A percentile compares a stretch with the other conserved stretches of the same genome.
phyloP scores from a whole-genome alignment of 768 basidiomycete genomes.

The Xanthoconium purpureum region DNA sequence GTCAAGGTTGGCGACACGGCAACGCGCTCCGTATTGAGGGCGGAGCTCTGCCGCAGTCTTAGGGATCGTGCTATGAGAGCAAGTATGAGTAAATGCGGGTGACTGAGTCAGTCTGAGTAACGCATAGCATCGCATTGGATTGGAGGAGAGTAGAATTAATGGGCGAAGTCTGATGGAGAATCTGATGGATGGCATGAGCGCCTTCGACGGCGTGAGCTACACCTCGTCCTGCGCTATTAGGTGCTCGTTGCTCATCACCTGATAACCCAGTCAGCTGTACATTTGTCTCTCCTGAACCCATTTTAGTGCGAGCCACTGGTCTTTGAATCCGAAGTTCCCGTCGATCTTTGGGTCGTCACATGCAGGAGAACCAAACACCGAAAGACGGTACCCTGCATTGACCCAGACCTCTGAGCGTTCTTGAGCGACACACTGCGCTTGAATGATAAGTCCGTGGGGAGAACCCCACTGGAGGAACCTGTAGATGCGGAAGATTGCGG shows the following conservation, averaged over 20 bases:
- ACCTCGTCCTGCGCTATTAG: background rate
- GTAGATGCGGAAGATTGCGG: background rate
- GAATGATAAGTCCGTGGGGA: slow-evolving; percentile 20
- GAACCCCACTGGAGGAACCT: background rate
- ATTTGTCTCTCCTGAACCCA: slow-evolving; percentile 62
- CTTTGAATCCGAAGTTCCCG: slow-evolving; percentile 82
- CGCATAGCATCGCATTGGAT: slow-evolving; percentile 73
- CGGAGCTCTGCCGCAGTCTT: slow-evolving; percentile 57
- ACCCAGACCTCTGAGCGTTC: slow-evolving; percentile 68
- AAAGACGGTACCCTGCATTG: slow-evolving; percentile 71
- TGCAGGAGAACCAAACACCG: slow-evolving; percentile 72
- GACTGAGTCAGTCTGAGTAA: background rate
- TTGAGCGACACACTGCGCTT: slow-evolving; percentile 64
- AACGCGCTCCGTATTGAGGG: slow-evolving; percentile 62
- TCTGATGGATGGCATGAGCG: slow-evolving; percentile 71
- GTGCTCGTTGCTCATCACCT: background rate
- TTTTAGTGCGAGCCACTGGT: slow-evolving; percentile 72
- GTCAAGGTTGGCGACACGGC: slow-evolving; percentile 52
- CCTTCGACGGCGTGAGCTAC: slow-evolving; percentile 36
- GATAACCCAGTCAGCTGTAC: slow-evolving; percentile 37
- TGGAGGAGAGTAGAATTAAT: slow-evolving; percentile 66
- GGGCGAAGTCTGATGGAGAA: slow-evolving; percentile 62
- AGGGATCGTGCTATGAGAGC: slow-evolving; percentile 43
- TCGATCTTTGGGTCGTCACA: slow-evolving; percentile 54
- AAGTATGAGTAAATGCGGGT: background rate